Evolutionary conservation across 2,329 filamentous ascomycete genomes (phyloP).

Genomic region (Fonsecaea monophora): DNA sequence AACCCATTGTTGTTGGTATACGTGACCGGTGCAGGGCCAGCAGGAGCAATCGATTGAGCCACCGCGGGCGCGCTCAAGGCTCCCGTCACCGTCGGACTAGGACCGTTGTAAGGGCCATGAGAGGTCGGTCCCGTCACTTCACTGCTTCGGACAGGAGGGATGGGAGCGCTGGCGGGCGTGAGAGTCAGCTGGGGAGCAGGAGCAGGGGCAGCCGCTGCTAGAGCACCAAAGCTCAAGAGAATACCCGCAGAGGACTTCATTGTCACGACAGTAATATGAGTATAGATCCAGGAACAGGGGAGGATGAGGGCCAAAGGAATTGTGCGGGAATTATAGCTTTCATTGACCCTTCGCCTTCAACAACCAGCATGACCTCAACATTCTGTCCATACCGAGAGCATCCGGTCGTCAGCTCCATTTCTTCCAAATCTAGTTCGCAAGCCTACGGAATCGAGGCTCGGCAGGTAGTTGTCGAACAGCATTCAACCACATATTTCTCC

Average conservation of each 20-base stretch:
- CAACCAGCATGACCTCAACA: constrained; percentile 13
- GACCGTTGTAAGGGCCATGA: constrained; percentile 72
- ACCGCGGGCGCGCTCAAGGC: constrained; percentile 67
- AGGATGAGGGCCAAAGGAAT: not conserved
- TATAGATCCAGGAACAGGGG: not conserved
- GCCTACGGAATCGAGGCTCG: constrained; percentile 5
- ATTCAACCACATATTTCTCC: not conserved
- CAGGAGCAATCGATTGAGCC: constrained; percentile 63
- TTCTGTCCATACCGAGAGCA: constrained; percentile 5
- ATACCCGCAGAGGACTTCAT: constrained; percentile 35
- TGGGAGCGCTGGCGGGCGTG: constrained; percentile 30
- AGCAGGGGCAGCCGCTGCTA: constrained; percentile 28
- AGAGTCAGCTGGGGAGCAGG: constrained; percentile 37
- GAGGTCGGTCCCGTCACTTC: constrained; percentile 63
- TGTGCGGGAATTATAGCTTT: constrained; percentile 4
- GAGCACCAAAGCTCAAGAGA: constrained; percentile 30
- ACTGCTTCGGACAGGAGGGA: constrained; percentile 54
- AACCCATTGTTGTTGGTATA: constrained; percentile 74
- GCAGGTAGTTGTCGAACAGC: not conserved
- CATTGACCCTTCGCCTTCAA: not conserved
- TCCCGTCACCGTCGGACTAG: constrained; percentile 70
- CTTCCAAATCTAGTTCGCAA: not conserved
- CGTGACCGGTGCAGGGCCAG: constrained; percentile 66
- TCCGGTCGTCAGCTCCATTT: constrained; percentile 8
- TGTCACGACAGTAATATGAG: constrained; percentile 2